phyloP scores from a whole-genome alignment of 2,329 filamentous ascomycete genomes.

The Stemphylium lycopersici region DNA sequence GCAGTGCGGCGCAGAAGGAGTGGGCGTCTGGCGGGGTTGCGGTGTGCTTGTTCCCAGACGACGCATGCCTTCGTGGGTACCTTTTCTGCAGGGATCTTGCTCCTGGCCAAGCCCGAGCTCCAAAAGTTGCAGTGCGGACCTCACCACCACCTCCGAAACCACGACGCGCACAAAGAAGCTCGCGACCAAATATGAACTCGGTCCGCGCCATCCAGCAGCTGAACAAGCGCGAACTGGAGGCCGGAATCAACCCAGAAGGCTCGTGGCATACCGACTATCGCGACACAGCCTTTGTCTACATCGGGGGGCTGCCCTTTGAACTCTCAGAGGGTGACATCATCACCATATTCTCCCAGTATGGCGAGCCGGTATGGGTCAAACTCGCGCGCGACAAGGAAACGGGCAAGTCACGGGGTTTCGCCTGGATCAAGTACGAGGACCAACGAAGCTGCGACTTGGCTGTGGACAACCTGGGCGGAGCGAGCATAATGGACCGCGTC shows the following conservation, averaged over 20 bases:
- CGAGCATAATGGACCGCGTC: conserved; percentile 78
- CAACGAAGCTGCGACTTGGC: conserved; percentile 94
- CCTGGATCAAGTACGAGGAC: conserved; percentile 97
- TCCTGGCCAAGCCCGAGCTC: conserved; percentile 40
- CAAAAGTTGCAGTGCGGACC: conserved; percentile 22
- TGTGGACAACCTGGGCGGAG: conserved; percentile 92
- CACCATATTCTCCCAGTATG: conserved; percentile 96
- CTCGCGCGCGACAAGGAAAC: conserved; percentile 94
- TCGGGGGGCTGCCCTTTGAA: conserved; percentile 90
- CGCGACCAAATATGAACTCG: conserved; percentile 74
- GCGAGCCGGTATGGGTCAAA: conserved; percentile 92
- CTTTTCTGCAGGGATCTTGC: conserved; percentile 39
- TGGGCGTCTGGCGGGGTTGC: conserved; percentile 24
- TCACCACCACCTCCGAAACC: conserved; percentile 1
- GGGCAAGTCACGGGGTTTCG: conserved; percentile 92
- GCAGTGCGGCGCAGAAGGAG: conserved; percentile 20
- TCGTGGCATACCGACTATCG: conserved; percentile 98
- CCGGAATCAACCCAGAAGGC: conserved; percentile 80
- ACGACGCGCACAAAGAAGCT: not conserved
- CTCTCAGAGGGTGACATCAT: conserved; percentile 94
- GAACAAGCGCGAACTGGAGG: conserved; percentile 92
- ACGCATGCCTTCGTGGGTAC: conserved; percentile 28
- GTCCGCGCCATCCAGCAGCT: conserved; percentile 91
- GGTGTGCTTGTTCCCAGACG: conserved; percentile 23
- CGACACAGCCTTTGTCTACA: conserved; percentile 95